phyloP scores from a whole-genome alignment of 768 basidiomycete genomes.

The Botryobasidium botryosum region DNA sequence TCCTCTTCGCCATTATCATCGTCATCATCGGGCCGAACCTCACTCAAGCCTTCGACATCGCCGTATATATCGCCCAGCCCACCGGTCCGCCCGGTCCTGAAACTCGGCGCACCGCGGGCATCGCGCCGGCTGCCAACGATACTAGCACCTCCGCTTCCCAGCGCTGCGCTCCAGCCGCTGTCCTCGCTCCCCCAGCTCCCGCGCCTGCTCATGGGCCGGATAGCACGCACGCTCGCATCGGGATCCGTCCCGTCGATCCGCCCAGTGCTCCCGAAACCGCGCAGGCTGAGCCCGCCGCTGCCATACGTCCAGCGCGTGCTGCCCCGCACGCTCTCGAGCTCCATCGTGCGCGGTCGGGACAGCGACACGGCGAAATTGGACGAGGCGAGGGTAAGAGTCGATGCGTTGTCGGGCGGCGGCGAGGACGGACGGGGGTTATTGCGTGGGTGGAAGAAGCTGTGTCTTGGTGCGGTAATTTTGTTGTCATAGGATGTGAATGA shows the following conservation, averaged over 20 bases:
- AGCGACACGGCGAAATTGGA: slow-evolving; percentile 52
- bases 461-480: slow-evolving; percentile 47
- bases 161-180: slow-evolving; percentile 66
- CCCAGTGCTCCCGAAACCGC: slow-evolving; percentile 31
- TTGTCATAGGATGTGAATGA: not conserved
- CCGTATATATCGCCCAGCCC: not conserved
- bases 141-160: not conserved
- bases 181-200: slow-evolving; percentile 87
- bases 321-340: slow-evolving; percentile 5
- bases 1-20: slow-evolving; percentile 3
- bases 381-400: slow-evolving; percentile 80
- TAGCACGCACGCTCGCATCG: slow-evolving; percentile 78
- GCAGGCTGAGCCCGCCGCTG: slow-evolving; percentile 23
- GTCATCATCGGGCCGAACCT: not conserved
- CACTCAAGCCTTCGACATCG: too few species aligned
- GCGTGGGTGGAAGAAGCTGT: slow-evolving; percentile 83
- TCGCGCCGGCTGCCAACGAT: not conserved
- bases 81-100: not conserved
- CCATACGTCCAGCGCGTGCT: slow-evolving; percentile 4
- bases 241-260: slow-evolving; percentile 42
- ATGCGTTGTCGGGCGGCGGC: slow-evolving; percentile 83
- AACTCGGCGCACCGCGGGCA: not conserved
- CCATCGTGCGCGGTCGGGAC: slow-evolving; percentile 3
- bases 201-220: slow-evolving; percentile 68
- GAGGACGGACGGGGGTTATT: slow-evolving; percentile 91